phyloP scores from a whole-genome alignment of 495 filamentous ascomycete species.

The Baudoinia panamericana region DNA sequence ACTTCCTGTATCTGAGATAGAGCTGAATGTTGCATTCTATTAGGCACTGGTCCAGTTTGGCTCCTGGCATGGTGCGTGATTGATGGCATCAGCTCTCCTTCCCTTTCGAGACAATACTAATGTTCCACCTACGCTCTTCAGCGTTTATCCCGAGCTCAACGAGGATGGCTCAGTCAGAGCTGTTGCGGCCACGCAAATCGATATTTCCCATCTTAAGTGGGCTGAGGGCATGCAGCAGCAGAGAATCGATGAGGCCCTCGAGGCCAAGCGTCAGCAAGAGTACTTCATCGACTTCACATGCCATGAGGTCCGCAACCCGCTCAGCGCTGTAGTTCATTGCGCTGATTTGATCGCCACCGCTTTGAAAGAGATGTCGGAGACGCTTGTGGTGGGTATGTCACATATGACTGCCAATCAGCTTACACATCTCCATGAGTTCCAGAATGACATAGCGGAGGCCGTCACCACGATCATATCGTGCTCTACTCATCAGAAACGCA shows the following conservation, averaged over 20 bases:
- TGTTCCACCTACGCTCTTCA: no score
- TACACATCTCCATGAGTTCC: not conserved
- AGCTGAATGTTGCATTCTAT: no score
- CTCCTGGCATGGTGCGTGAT: no score
- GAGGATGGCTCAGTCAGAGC: no score
- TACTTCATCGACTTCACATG: conserved; percentile 26
- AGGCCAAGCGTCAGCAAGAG: conserved; percentile 20
- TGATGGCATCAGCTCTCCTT: no score
- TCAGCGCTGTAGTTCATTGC: conserved; percentile 23
- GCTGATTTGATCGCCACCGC: conserved; percentile 19
- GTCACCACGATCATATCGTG: conserved; percentile 24
- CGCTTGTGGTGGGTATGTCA: not conserved
- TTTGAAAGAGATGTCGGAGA: not conserved
- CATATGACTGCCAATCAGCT: conserved; percentile 3
- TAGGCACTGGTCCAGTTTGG: no score
- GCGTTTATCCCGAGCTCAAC: no score
- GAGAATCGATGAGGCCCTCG: conserved; percentile 18
- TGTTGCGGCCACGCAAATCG: no score
- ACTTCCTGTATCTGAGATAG: no score
- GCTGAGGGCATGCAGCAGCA: conserved; percentile 18
- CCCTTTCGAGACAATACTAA: no score
- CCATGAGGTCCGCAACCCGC: conserved; percentile 26
- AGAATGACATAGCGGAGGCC: conserved; percentile 12
- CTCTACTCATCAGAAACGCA: conserved; percentile 22
- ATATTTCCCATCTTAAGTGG: no score